Evolutionary conservation across 257 asterid species (phyloP).

Genomic region (Scutellaria baicalensis): DNA sequence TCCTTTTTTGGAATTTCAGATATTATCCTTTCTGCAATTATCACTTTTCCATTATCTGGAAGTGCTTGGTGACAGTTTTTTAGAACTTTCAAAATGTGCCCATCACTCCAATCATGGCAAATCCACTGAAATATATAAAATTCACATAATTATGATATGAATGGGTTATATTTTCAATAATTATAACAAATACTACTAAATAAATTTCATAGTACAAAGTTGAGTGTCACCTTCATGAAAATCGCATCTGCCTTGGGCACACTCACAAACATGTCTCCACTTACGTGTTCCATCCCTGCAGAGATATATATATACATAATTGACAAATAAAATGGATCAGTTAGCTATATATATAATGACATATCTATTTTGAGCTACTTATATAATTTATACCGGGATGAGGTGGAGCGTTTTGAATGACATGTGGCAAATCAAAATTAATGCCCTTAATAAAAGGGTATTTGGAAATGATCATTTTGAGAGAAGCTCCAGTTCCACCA

Average conservation of each 20-base stretch:
- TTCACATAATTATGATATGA: too few species aligned
- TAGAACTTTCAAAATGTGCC: constrained; percentile 38
- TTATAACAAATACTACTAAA: too few species aligned
- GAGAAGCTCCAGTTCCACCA: constrained; percentile 54
- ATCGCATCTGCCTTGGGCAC: constrained; percentile 65
- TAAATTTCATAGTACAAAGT: too few species aligned
- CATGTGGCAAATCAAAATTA: constrained; percentile 66
- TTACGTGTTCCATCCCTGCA: constrained; percentile 43
- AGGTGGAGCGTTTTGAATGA: constrained; percentile 43
- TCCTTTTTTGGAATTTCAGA: constrained; percentile 38
- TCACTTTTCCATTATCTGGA: constrained; percentile 53
- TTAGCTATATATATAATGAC: too few species aligned
- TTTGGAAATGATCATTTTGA: constrained; percentile 35
- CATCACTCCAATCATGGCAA: constrained; percentile 60
- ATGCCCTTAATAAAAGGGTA: constrained; percentile 48
- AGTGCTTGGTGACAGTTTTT: constrained; percentile 13
- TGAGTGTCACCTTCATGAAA: constrained; percentile 57
- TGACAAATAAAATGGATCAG: too few species aligned
- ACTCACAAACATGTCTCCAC: constrained; percentile 69
- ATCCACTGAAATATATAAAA: constrained; percentile 47
- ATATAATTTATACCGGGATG: constrained; percentile 19
- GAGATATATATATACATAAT: too few species aligned
- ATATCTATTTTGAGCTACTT: too few species aligned
- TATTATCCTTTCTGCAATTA: constrained; percentile 31
- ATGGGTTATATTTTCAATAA: too few species aligned